These are phyloP conservation scores for Aspergillus alliaceus DNA, from an alignment of 2,329 filamentous ascomycete genomes.

Conservation along the genomic window DNA sequence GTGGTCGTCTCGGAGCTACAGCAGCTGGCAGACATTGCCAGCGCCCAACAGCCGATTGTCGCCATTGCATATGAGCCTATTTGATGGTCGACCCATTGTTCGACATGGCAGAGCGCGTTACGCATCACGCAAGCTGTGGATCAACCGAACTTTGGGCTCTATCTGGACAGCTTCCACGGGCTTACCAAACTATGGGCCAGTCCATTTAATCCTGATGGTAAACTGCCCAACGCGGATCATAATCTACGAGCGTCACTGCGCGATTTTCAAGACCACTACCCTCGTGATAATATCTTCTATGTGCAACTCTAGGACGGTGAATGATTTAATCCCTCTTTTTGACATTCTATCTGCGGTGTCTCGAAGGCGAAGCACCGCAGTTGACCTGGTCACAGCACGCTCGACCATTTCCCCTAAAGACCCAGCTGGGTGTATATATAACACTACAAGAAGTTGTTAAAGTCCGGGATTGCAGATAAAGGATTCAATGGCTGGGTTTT, in stretches of 20 bases:
- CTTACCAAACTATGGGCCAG: slow-evolving; percentile 34
- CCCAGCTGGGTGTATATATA: slow-evolving; percentile 25
- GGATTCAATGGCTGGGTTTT: slow-evolving; percentile 34
- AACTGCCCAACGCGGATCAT: slow-evolving; percentile 19
- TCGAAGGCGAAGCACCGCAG: slow-evolving; percentile 27
- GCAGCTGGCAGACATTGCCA: slow-evolving; percentile 30
- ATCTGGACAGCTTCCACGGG: slow-evolving; percentile 40
- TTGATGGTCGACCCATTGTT: slow-evolving; percentile 34
- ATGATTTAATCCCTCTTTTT: slow-evolving; percentile 30
- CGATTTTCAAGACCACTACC: slow-evolving; percentile 18
- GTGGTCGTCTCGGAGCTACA: slow-evolving; percentile 31
- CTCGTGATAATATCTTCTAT: slow-evolving; percentile 34
- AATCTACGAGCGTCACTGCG: slow-evolving; percentile 24
- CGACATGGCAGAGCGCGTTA: slow-evolving; percentile 35
- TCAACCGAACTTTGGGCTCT: slow-evolving; percentile 38
- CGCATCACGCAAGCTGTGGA: slow-evolving; percentile 27
- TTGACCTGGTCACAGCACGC: slow-evolving; percentile 33
- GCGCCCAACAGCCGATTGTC: slow-evolving; percentile 18
- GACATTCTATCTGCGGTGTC: slow-evolving; percentile 28
- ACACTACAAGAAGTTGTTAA: slow-evolving; percentile 28
- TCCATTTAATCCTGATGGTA: slow-evolving; percentile 22
- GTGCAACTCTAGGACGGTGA: slow-evolving; percentile 40
- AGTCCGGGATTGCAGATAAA: slow-evolving; percentile 29
- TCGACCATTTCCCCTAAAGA: slow-evolving; percentile 33
- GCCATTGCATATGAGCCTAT: slow-evolving; percentile 37